Base-by-base conservation (phyloP, 441 rosid species). In the Adansonia gregorii region DNA sequence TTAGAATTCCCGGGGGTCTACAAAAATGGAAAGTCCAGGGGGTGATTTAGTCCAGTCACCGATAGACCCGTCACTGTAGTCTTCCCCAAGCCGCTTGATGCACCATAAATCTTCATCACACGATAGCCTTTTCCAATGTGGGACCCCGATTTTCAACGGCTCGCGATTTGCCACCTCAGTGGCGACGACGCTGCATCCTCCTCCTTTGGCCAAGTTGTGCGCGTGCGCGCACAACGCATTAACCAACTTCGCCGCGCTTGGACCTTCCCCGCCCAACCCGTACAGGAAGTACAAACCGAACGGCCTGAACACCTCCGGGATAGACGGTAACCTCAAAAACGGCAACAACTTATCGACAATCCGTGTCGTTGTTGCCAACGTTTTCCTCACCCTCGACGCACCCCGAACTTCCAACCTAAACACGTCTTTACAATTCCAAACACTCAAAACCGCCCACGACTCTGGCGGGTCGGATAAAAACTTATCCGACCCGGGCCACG, bases 21-120 rank as follows among this genome's bases (percentile, higher is more conserved):
- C 98, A 85, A 96, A 96, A 85, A 96, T 90, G 4, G 99, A 93
- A 78, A 80, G 1, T 60, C 90, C 97, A 71, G 99, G 85, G 56
- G 91, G 83, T 69, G 99, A 94, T 76, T 93, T 92, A 3, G 96
- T 94, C 99, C 99, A 96, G 86, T 96, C 99, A 83, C 94, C 94
- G 63, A 91, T 82, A 51, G 86, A 77, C 35, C 96, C 98, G 75
- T 96, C 99, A 75, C 95, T 89, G 65, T 90, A 90, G 85, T 90
- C 98, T 15, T 87, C 93, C 76, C 92, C 94, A 1, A 96, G 97
- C 78, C 95, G 80, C 80, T 96, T 96, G 4, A 94, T 89, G 74
- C 98, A 96, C 99, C 99, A 96, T 15, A 93, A 74, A 72, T 96
- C 99, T 78, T 91, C 99, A 5, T 78, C 90, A 78, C 97, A 94